A percentile compares a stretch with the other conserved stretches of the same genome.
Conservation (phyloP, 139 green algal species). For the Asterochloris erici region DNA sequence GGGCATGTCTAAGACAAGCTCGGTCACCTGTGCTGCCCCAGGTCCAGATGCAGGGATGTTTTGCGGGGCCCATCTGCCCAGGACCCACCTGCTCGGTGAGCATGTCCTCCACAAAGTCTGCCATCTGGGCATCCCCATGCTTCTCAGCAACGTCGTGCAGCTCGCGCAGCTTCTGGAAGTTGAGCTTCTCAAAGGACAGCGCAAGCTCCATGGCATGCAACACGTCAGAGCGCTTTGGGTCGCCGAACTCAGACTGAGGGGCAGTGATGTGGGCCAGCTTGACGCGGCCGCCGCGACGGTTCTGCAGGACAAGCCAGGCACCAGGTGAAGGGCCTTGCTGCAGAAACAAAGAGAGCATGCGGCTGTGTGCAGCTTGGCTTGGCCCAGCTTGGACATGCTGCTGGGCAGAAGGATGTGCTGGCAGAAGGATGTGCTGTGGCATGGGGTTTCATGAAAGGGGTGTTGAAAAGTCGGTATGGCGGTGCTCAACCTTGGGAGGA, state of each 20-base stretch:
- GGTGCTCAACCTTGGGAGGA: too few species aligned
- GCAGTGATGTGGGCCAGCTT: constrained; percentile 77
- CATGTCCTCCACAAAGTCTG: constrained; percentile 68
- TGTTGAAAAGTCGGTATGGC: too few species aligned
- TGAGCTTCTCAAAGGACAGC: constrained; percentile 66
- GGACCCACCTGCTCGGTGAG: constrained; percentile 61
- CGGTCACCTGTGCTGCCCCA: neutral
- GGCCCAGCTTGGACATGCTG: too few species aligned
- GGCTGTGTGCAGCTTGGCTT: too few species aligned
- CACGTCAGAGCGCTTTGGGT: constrained; percentile 53
- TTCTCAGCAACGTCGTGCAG: constrained; percentile 58
- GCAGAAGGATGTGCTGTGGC: too few species aligned
- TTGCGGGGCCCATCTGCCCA: neutral
- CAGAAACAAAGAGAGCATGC: too few species aligned
- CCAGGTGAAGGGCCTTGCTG: too few species aligned
- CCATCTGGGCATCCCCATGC: constrained; percentile 51
- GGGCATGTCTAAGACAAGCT: neutral
- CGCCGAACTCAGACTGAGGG: constrained; percentile 69
- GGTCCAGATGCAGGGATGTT: neutral
- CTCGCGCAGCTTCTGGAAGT: constrained; percentile 62
- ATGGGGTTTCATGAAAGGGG: too few species aligned
- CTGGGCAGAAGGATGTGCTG: too few species aligned
- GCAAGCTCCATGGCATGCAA: constrained; percentile 60
- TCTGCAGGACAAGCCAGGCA: constrained; percentile 46
- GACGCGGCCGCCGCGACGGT: constrained; percentile 83